Base-by-base conservation (phyloP, 176 grass and related monocot genomes). In the Triticum urartu region DNA sequence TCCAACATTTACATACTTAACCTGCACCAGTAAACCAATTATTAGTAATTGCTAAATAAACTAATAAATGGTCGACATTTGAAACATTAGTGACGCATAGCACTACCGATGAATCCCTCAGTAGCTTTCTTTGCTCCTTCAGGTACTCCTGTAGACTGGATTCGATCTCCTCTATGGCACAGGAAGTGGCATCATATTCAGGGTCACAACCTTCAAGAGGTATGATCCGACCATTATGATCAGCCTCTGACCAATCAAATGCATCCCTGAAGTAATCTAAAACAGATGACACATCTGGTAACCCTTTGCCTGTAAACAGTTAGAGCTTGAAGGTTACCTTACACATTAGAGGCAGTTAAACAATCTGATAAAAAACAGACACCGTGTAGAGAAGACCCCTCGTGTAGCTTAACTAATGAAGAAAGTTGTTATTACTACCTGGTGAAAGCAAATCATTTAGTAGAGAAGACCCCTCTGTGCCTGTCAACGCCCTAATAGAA, bases 221-320 rank as follows among this genome's bases (percentile, higher is more conserved):
- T 84, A 95, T 95, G 64, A 98, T 92, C 75, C 93, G 84, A 59
- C 96, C 96, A 84, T 86, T 88, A 17, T 8, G 38, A 32, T 98
- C 92, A 77, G 96, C 96, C 86, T 98, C 92, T 88, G 96, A 92
- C 96, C 96, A 98, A 94, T 98, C 90, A 98, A 98, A 98, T 86
- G 96, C 93, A 82, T 94, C 88, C 64, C 83, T 92, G 61, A 98
- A 98, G 87, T 88, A 76, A 39, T 92, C 92, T 80, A 98, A 77
- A 86, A 91, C 75, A 75, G 89, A 85, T 21, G 75, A 95, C 26
- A 94, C 81, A 60, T 98, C 35, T 78, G 86, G 91, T 78, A 98
- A 45, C 68, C 91, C 78, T 95, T 86, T 94, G 77, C 93, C 96
- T 98, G 82, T 86, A 90, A 82, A 88, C 21, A 86, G 76, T 89